phyloP scores from a whole-genome alignment of 1,284 basidiomycete species.

The Rhodotorula sp. region DNA sequence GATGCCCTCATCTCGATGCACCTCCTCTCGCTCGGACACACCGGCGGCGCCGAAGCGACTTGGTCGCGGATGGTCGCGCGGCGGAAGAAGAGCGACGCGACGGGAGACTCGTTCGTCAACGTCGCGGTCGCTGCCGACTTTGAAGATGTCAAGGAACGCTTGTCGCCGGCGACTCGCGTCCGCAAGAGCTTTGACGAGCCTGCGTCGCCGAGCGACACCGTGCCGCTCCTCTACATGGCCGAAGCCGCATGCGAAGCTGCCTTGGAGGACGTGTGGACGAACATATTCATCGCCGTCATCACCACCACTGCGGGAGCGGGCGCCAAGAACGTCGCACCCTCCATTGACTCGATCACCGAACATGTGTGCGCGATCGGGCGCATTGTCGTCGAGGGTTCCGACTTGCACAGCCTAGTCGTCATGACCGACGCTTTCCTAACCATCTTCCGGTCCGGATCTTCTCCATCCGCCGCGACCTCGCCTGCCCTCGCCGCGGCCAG shows the following conservation, averaged over 20 bases:
- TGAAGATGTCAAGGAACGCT: constrained; percentile 17
- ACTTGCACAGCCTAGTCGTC: constrained; percentile 7
- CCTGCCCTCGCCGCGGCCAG: background rate
- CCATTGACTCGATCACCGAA: background rate
- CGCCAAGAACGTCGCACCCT: background rate
- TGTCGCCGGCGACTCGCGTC: constrained; percentile 9
- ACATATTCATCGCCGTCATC: constrained; percentile 39
- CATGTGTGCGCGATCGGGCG: constrained; percentile 16
- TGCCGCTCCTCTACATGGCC: constrained; percentile 39
- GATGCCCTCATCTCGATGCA: constrained; percentile 36
- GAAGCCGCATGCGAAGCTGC: constrained; percentile 36
- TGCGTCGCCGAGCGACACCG: constrained; percentile 23
- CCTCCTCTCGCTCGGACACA: constrained; percentile 25
- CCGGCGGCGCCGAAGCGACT: constrained; percentile 22
- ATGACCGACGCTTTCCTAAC: constrained; percentile 18
- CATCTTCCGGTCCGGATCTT: constrained; percentile 5
- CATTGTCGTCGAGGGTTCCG: constrained; percentile 19
- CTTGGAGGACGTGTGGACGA: constrained; percentile 36
- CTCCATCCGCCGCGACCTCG: background rate
- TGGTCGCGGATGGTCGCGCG: constrained; percentile 33
- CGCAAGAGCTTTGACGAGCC: constrained; percentile 7
- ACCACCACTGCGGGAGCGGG: constrained; percentile 25
- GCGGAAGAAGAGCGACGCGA: constrained; percentile 29
- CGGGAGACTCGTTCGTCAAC: constrained; percentile 32
- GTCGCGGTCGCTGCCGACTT: constrained; percentile 37